phyloP scores from a whole-genome alignment of 208 protist species.

The Trypanosoma conorhini region DNA sequence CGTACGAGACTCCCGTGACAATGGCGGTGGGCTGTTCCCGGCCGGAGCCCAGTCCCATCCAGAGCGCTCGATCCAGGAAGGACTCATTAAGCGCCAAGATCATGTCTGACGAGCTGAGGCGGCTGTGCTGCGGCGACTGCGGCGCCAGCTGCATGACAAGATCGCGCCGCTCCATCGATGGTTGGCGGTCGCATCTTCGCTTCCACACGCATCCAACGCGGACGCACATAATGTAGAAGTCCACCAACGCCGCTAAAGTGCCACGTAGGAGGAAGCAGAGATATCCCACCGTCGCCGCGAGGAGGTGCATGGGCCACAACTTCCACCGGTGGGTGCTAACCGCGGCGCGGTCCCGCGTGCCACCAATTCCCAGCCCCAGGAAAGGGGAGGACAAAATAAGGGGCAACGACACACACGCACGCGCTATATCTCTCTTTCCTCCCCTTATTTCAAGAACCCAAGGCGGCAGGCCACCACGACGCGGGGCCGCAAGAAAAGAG shows the following conservation, averaged over 20 bases:
- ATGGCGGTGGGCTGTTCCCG: slow-evolving; percentile 48
- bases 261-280: slow-evolving; percentile 54
- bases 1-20: slow-evolving; percentile 63
- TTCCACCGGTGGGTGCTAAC: background rate
- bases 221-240: slow-evolving; percentile 64
- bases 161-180: slow-evolving; percentile 51
- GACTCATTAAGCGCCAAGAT: slow-evolving; percentile 53
- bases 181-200: slow-evolving; percentile 32
- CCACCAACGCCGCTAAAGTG: slow-evolving; percentile 47
- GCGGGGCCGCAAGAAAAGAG: background rate
- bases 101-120: slow-evolving; percentile 34
- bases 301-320: slow-evolving; percentile 16
- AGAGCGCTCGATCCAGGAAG: slow-evolving; percentile 62
- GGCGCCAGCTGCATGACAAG: slow-evolving; percentile 68
- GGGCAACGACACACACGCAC: background rate
- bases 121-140: slow-evolving; percentile 49
- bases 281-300: slow-evolving; percentile 27
- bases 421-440: too few relatives aligned
- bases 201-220: slow-evolving; percentile 52
- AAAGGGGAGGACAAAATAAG: background rate
- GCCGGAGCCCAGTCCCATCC: slow-evolving; percentile 41
- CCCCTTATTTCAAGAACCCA: background rate
- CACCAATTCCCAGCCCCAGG: background rate
- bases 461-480: background rate
- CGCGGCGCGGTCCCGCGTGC: background rate